Evolutionary conservation across 345 rosid genomes (phyloP).

Genomic region (Citrus trifoliata): DNA sequence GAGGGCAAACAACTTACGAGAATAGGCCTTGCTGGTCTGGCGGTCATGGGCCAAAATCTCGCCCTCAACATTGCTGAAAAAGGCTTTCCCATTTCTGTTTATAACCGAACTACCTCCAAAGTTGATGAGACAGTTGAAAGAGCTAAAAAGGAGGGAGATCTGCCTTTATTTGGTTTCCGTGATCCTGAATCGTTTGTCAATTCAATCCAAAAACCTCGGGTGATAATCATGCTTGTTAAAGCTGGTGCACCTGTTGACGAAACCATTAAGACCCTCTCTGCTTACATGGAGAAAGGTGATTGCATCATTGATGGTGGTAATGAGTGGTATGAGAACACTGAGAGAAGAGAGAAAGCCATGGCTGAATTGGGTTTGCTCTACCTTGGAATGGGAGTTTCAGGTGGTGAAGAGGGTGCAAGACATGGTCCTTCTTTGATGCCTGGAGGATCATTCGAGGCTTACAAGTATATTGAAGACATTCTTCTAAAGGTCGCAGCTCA

Average conservation of each 20-base stretch:
- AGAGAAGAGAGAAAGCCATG: constrained; percentile 77
- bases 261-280: constrained; percentile 82
- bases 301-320: constrained; percentile 97
- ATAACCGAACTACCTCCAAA: constrained; percentile 83
- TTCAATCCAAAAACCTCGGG: constrained; percentile 88
- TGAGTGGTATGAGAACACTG: constrained; percentile 97
- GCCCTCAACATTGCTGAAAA: constrained; percentile 93
- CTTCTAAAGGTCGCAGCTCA: constrained; percentile 94
- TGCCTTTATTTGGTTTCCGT: constrained; percentile 80
- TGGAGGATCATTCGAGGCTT: constrained; percentile 89
- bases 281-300: constrained; percentile 86
- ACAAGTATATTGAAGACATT: constrained; percentile 82
- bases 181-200: constrained; percentile 77
- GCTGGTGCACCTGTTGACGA: constrained; percentile 95
- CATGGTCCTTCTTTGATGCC: constrained; percentile 95
- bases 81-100: constrained; percentile 96
- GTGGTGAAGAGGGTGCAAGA: constrained; percentile 98
- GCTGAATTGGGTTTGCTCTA: constrained; percentile 72
- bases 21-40: constrained; percentile 93
- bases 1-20: constrained; percentile 50
- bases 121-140: constrained; percentile 91
- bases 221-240: constrained; percentile 91
- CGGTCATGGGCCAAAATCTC: constrained; percentile 97
- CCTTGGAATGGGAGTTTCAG: constrained; percentile 98
- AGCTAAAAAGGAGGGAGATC: constrained; percentile 79